Base-by-base conservation (phyloP, 495 filamentous ascomycete species). In the Parachaetomium inaequale region DNA sequence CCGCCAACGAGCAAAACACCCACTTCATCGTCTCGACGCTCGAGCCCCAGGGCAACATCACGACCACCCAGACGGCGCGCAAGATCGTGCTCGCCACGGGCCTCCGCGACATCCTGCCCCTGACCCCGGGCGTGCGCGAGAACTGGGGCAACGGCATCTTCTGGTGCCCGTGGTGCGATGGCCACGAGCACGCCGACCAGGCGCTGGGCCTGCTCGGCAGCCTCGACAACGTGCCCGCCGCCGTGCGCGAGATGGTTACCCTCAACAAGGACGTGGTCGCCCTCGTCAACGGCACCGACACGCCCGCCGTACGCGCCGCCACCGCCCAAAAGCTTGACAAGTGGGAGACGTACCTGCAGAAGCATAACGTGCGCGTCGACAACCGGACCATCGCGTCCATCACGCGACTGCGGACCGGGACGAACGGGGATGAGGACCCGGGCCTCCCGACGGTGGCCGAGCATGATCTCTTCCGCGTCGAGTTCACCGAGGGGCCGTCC, bases 91-190 rank as follows among this genome's bases (percentile, higher is more conserved):
- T 86, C 14, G 83, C 78, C 10, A 86, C 81, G 1, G 83, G 83
- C 10, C 70, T 86, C 12, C 70, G 70, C 19, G 83, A 86, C 62
- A 68, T 83, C 47, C 68, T 85, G 7, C 83, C 83, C n/a, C 25
- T 42, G 11, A 84, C 81, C 1, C 80, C 82, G 0, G 83, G 83
- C 6, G 55, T 86, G 3, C 11, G 62, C 15, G 76, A 81, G 53
- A 78, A 70, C 61, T 86, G 78, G 75, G 83, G 83, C 34, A 76
- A 84, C 64, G 82, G 83, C 55, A 80, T 84, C 60, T 86, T 76
- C 70, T 85, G 82, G 82, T 86, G 83, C 56, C 82, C 82, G 0
- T 86, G 83, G 83, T 86, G 83, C 65, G 83, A 86, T 66, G 83
- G 83, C 12, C 82, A 78, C 62, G 83, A 85, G 69, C 81, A 84